These are phyloP conservation scores for Xanthoconium stramineum DNA, from an alignment of 768 basidiomycete species.

Conservation along the genomic window DNA sequence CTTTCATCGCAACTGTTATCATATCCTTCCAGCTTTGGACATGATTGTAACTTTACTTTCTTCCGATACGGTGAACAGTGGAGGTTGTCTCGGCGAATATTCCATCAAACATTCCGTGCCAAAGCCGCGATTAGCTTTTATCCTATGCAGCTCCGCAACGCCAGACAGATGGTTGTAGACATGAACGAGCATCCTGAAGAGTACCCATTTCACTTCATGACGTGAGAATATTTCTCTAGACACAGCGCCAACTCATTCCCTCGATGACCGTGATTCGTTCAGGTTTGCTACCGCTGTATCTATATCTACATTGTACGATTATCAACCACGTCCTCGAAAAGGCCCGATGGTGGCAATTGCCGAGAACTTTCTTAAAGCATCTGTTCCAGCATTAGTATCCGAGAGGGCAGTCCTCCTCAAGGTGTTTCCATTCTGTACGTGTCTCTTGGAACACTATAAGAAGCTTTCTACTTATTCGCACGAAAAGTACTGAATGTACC, in stretches of 20 bases:
- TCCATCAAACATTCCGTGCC: constrained; percentile 12
- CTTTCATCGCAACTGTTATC: background rate
- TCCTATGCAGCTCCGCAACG: constrained; percentile 8
- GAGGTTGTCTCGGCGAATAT: constrained; percentile 11
- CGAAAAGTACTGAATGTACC: background rate
- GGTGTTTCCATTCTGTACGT: background rate
- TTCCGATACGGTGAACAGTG: background rate
- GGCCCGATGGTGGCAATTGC: background rate
- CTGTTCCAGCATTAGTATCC: background rate
- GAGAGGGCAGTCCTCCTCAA: background rate
- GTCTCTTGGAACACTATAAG: background rate
- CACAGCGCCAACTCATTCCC: background rate
- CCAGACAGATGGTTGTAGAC: constrained; percentile 1
- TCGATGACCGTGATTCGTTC: background rate
- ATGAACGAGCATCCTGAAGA: background rate
- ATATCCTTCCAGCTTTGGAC: background rate
- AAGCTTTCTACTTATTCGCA: background rate
- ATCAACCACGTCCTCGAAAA: background rate
- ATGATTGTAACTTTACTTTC: background rate
- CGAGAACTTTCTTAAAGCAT: background rate
- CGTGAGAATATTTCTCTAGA: background rate
- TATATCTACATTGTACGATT: background rate
- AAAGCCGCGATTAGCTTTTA: constrained; percentile 1
- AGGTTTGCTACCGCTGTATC: background rate
- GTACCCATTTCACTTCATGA: background rate